phyloP scores from a whole-genome alignment of 495 filamentous ascomycete species.

The Neurospora pannonica region DNA sequence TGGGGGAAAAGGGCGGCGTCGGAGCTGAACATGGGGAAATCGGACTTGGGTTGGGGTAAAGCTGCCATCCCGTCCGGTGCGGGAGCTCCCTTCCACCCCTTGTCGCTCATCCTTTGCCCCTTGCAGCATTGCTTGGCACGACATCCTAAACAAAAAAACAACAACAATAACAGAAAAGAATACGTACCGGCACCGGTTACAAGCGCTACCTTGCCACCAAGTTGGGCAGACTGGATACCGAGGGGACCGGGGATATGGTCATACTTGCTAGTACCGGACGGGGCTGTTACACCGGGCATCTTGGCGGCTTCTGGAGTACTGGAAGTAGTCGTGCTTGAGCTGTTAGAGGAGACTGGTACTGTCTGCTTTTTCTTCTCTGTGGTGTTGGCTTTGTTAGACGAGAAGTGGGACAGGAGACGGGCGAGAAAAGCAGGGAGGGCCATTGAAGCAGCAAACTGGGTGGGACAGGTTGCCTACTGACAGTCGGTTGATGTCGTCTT shows the following conservation, averaged over 20 bases:
- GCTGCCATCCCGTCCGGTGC: constrained; percentile 9
- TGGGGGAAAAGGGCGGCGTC: background rate
- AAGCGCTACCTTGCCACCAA: constrained; percentile 43
- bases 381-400: constrained; percentile 4
- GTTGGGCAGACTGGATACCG: constrained; percentile 37
- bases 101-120: background rate
- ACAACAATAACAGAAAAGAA: background rate
- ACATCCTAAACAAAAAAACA: background rate
- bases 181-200: constrained; percentile 38
- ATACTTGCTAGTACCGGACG: constrained; percentile 22
- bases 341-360: background rate
- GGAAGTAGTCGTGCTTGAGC: constrained; percentile 7
- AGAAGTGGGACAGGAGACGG: constrained; percentile 21
- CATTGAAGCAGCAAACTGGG: constrained; percentile 8
- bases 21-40: constrained; percentile 9
- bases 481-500: background rate
- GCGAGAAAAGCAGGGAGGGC: constrained; percentile 13
- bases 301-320: constrained; percentile 14
- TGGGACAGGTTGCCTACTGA: background rate
- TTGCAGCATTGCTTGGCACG: background rate
- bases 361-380: constrained; percentile 14
- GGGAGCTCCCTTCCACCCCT: background rate
- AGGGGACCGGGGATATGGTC: constrained; percentile 40
- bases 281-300: constrained; percentile 29
- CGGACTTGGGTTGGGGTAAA: constrained; percentile 30